Evolutionary conservation across 257 asterid genomes (phyloP).

Genomic region (Nicotiana otophora): DNA sequence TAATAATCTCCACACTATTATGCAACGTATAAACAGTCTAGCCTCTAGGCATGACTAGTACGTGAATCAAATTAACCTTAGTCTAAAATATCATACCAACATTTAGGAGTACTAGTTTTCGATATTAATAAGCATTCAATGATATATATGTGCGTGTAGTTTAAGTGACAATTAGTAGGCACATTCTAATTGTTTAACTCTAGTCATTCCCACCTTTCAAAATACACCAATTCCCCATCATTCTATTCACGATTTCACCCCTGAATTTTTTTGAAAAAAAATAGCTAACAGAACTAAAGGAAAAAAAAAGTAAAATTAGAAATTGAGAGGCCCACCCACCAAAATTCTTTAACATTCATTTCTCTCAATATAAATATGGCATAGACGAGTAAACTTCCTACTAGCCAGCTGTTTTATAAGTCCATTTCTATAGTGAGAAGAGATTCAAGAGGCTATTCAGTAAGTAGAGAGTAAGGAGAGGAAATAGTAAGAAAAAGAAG

Average conservation of each 20-base stretch:
- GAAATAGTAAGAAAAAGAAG: neutral
- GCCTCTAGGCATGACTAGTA: too few species aligned
- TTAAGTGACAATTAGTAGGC: neutral
- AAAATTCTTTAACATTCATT: neutral
- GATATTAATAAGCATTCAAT: too few species aligned
- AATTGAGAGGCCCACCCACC: neutral
- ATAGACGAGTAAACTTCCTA: neutral
- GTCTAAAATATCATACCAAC: too few species aligned
- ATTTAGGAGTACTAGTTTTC: too few species aligned
- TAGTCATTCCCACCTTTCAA: neutral
- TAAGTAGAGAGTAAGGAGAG: neutral
- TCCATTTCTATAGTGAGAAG: neutral
- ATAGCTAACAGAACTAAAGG: too few species aligned
- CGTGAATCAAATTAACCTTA: too few species aligned
- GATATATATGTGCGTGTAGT: neutral
- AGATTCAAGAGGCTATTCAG: neutral
- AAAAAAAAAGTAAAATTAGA: neutral
- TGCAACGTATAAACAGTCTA: too few species aligned
- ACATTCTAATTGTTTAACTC: neutral
- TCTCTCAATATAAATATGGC: constrained; percentile 4
- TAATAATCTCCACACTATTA: too few species aligned
- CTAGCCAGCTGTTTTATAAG: constrained; percentile 20
- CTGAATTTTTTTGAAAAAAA: too few species aligned
- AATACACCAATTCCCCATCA: neutral
- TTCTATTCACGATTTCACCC: too few species aligned